Conservation (phyloP, 2,329 filamentous ascomycete genomes). For the Cadophora malorum region DNA sequence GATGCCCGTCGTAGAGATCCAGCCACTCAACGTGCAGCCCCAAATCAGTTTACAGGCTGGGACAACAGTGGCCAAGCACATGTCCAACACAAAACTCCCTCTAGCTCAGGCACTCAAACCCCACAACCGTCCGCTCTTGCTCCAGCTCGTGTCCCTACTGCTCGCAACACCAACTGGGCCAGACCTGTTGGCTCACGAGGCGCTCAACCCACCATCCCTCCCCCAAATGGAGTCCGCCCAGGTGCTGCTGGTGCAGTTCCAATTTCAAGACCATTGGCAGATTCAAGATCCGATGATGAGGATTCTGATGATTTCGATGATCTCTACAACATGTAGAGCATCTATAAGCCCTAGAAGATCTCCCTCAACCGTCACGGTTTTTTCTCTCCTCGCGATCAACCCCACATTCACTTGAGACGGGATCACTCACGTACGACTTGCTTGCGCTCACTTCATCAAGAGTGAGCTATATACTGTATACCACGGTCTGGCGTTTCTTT, state of each 20-base stretch:
- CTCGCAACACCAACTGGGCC: conserved; percentile 18
- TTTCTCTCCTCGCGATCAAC: too few species aligned
- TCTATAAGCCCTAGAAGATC: not conserved
- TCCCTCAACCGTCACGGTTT: not conserved
- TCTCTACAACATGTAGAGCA: conserved; percentile 1
- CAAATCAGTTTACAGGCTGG: conserved; percentile 28
- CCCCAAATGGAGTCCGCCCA: not conserved
- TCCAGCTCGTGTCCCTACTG: conserved; percentile 2
- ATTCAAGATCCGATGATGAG: not conserved
- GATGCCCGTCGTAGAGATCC: conserved; percentile 25
- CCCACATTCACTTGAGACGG: too few species aligned
- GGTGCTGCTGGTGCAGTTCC: not conserved
- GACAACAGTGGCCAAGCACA: conserved; percentile 31
- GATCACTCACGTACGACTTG: too few species aligned
- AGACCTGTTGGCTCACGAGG: conserved; percentile 16
- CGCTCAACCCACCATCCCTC: not conserved
- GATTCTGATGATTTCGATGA: not conserved
- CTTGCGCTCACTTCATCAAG: too few species aligned
- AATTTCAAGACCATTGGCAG: not conserved
- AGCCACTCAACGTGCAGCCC: not conserved
- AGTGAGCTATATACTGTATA: too few species aligned
- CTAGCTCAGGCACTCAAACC: conserved; percentile 8
- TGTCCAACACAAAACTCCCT: conserved; percentile 9
- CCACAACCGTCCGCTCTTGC: not conserved
- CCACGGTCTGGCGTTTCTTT: too few species aligned